Percentiles rank a stretch among this genome's conserved stretches.
Conservation (phyloP, 2,329 filamentous ascomycete genomes). For the Dothidotthia symphoricarpi region DNA sequence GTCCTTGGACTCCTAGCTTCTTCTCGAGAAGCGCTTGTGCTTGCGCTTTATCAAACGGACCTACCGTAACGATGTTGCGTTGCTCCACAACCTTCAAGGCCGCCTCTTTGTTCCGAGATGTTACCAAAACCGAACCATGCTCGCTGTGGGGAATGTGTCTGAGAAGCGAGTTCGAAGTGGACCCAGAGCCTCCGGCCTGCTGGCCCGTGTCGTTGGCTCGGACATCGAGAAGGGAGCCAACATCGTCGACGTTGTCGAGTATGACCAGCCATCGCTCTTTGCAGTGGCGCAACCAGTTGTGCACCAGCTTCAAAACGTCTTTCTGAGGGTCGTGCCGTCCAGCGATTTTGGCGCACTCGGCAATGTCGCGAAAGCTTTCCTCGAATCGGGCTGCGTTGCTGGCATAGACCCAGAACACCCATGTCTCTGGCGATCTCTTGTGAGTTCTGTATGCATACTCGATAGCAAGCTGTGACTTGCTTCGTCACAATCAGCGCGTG, state of each 20-base stretch:
- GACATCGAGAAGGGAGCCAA: slow-evolving; percentile 6
- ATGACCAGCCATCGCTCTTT: slow-evolving; percentile 17
- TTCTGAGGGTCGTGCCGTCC: slow-evolving; percentile 10
- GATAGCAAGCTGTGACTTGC: slow-evolving; percentile 16
- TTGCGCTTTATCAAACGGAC: slow-evolving; percentile 9
- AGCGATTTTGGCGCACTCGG: slow-evolving; percentile 10
- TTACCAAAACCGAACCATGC: slow-evolving; percentile 13
- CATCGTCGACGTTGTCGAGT: slow-evolving; percentile 21
- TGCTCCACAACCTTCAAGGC: slow-evolving; percentile 11
- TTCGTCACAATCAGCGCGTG: slow-evolving; percentile 4
- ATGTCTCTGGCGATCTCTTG: slow-evolving; percentile 12
- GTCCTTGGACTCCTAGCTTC: slow-evolving; percentile 4
- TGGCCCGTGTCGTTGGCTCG: no score
- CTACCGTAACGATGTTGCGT: slow-evolving; percentile 4
- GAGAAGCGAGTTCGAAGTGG: not conserved
- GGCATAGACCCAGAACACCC: slow-evolving; percentile 15
- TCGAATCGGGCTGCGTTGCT: slow-evolving; percentile 14
- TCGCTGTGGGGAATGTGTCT: slow-evolving; percentile 9
- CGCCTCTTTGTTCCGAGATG: slow-evolving; percentile 6
- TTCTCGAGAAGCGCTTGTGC: slow-evolving; percentile 10
- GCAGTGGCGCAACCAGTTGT: slow-evolving; percentile 4
- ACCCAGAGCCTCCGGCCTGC: not conserved
- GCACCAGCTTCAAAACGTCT: slow-evolving; percentile 14
- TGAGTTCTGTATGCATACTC: slow-evolving; percentile 7
- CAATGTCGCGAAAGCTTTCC: slow-evolving; percentile 14